Evolutionary conservation across 805 yeast species (phyloP), one percentile per base, ranked within the genome.

Genomic region (Saturnispora serradocipensis): DNA sequence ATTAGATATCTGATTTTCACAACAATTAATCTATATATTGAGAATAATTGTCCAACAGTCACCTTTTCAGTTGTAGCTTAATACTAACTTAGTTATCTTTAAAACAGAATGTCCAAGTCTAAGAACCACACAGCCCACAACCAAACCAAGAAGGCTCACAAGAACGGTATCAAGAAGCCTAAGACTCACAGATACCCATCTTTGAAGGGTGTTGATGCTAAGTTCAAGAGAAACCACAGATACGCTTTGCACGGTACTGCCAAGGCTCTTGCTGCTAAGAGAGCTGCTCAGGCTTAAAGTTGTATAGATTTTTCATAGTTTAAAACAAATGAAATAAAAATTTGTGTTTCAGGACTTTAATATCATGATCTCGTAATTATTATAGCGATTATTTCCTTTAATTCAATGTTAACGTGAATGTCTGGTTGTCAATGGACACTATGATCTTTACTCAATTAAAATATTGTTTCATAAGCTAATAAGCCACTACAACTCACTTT

Each of bases 91-190:
- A 6, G 20, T 25, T 16, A 32, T 22, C 38, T 22, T 47, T 46
- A 11, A 4, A 24, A 51, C 45, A 55, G 58, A 78, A 91, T 93
- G 99, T 75, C 99, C 77, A 93, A 93, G 82, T 91, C 98, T 66
- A 93, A 93, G 97, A 93, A 93, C 81, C 98, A 93, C 77, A 93
- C 99, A 78, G 90, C 89, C 79, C 99, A 93, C 80, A 93, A 93
- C 95, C 98, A 91, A 80, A 87, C 86, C 89, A 86, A 78, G 75
- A 93, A 93, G 95, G 98, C 98, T 72, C 99, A 93, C 97, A 90
- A 85, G 75, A 93, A 93, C 86, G 99, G 99, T 81, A 91, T 93
- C 82, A 91, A 91, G 87, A 93, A 91, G 90, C 97, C 97, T 69
- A 87, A 82, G 84, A 85, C 96, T 72, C 78, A 82, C 95, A 90